Conservation (phyloP, 352 stramenopile genomes). For the Globisporangium yorkense region DNA sequence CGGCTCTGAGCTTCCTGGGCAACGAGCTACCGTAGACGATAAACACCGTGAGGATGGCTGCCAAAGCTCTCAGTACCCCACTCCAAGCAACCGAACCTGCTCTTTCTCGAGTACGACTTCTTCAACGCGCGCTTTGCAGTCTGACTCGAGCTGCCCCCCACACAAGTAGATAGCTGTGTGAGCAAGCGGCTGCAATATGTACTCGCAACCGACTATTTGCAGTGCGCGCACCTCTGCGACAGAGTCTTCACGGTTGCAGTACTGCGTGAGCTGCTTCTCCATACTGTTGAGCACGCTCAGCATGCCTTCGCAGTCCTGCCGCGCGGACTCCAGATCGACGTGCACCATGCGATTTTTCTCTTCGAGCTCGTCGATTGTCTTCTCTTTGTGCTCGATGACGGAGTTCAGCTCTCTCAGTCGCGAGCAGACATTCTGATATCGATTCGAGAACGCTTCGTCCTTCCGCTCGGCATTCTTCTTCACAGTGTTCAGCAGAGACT, state of each 20-base stretch:
- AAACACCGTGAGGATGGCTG: neutral
- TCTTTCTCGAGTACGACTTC: constrained; percentile 72
- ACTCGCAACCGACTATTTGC: neutral
- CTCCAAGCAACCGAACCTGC: constrained; percentile 27
- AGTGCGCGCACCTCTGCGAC: constrained; percentile 44
- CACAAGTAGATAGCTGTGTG: neutral
- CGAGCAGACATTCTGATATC: constrained; percentile 72
- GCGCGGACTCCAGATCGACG: constrained; percentile 55
- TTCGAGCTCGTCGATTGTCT: constrained; percentile 43
- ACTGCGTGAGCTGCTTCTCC: constrained; percentile 80
- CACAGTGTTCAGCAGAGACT: constrained; percentile 44
- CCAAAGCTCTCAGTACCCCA: neutral
- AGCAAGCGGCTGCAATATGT: neutral
- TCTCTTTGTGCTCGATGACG: constrained; percentile 50
- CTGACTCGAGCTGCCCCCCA: constrained; percentile 44
- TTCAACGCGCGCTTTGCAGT: constrained; percentile 68
- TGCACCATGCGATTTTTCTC: constrained; percentile 30
- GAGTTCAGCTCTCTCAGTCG: constrained; percentile 57
- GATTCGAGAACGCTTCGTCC: constrained; percentile 43
- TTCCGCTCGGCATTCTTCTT: constrained; percentile 58
- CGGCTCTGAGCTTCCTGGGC: constrained; percentile 58
- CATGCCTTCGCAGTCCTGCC: constrained; percentile 80
- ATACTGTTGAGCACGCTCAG: constrained; percentile 75
- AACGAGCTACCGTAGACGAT: constrained; percentile 24
- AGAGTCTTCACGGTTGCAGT: constrained; percentile 63